Base-by-base conservation (phyloP, 2,329 filamentous ascomycete genomes). In the Rutstroemia sp. region DNA sequence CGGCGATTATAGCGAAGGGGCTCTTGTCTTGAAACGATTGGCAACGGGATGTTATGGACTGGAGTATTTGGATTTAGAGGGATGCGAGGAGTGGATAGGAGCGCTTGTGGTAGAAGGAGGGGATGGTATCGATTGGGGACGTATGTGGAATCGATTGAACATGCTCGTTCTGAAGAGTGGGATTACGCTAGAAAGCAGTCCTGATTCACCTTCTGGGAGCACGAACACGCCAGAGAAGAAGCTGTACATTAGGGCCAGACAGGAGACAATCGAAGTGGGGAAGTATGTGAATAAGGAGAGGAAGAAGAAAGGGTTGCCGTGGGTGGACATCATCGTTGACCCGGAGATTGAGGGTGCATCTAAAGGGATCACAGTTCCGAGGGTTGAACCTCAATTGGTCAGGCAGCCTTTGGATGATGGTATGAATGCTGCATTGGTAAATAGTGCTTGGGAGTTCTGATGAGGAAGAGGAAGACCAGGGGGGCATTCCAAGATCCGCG, bases 11-110 rank as follows among this genome's bases (percentile, higher is more conserved):
- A 75, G 74, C 25, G 82, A 85, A 66, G 79, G 81, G 0, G 74
- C 83, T 5, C 67, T 80, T 18, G 69, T 85, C 2, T 69, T 86
- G 49, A 75, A 77, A 50, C 75, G 77, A 59, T 70, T 86, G 12
- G 80, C 79, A 67, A 75, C 73, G 59, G 71, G 70, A 19, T 71
- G 83, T 7, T 85, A 85, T 63, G 69, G 77, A 18, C 73, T 86
- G 2, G 81, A 85, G 65, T 82, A 80, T 51, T 72, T 86, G 7
- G 81, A 85, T 63, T 68, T 86, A 41, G 83, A 79, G 0, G 83
- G 82, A 1, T 86, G 83, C 61, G 71, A 69, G 0, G 67, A 74
- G 16, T 86, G 83, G 83, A 73, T 65, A 4, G 52, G 53, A 37
- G 67, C 67, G 4, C 44, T 67, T 7, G 48, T 19, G 10, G 37